Evolutionary conservation across 2,329 filamentous ascomycete species (phyloP).

Genomic region (Sporothrix pseudoabietina): DNA sequence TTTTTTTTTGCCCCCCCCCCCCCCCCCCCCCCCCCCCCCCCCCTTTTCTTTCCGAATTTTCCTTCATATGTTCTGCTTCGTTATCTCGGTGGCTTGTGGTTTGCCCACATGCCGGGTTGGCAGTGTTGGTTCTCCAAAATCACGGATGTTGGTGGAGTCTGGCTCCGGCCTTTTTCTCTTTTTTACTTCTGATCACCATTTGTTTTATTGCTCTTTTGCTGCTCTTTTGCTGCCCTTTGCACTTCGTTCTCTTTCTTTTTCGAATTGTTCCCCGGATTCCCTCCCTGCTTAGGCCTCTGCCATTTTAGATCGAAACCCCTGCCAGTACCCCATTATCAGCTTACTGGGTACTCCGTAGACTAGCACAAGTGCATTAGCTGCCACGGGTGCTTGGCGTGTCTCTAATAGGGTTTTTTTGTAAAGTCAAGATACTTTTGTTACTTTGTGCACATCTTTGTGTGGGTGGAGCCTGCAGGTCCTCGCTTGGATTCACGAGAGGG

Average conservation of each 20-base stretch:
- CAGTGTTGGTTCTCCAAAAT: neutral
- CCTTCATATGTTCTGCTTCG: neutral
- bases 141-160: neutral
- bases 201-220: neutral
- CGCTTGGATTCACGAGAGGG: constrained; percentile 3
- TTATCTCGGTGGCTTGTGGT: constrained; percentile 3
- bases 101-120: neutral
- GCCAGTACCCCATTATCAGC: constrained; percentile 18
- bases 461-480: constrained; percentile 22
- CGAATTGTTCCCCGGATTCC: neutral
- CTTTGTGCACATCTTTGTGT: constrained; percentile 8
- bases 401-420: neutral
- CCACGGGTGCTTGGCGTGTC: neutral
- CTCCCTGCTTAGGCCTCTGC: neutral
- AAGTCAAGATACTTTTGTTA: constrained; percentile 20
- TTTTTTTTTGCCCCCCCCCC: too few relatives aligned
- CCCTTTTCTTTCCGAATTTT: too few relatives aligned
- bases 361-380: constrained; percentile 1
- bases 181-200: neutral
- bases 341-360: neutral
- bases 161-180: too few relatives aligned
- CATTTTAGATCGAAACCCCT: constrained; percentile 9
- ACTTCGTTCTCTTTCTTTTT: neutral
- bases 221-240: neutral
- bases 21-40: too few relatives aligned